Evolutionary conservation across 2,329 filamentous ascomycete genomes (phyloP).

Genomic region (Colletotrichum musicola): DNA sequence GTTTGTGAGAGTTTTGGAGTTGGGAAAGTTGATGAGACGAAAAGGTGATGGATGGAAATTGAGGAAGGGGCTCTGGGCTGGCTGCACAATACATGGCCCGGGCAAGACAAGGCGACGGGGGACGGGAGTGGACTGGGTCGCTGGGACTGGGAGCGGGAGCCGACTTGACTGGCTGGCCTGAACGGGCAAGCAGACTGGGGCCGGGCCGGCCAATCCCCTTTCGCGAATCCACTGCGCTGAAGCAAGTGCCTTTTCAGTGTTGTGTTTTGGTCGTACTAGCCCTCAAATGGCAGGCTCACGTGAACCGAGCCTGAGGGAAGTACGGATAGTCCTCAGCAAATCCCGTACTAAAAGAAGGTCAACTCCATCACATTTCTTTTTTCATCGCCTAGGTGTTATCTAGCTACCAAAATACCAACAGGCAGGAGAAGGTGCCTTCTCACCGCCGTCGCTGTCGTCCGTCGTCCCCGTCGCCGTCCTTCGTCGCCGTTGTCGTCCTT

Average conservation of each 20-base stretch:
- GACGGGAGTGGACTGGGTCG: conserved; percentile 8
- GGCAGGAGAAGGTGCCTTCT: no score
- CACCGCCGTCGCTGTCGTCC: no score
- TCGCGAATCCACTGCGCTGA: conserved; percentile 25
- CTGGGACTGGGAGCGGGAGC: conserved; percentile 30
- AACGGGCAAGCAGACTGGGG: conserved; percentile 27
- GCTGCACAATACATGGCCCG: conserved; percentile 41
- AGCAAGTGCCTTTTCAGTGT: conserved; percentile 21
- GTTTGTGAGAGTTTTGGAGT: conserved; percentile 46
- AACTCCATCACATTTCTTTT: no score
- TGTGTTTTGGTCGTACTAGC: conserved; percentile 36
- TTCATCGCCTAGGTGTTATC: no score
- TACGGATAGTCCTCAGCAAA: not conserved
- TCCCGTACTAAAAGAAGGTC: no score
- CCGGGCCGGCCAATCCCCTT: conserved; percentile 34
- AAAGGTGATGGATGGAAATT: conserved; percentile 49
- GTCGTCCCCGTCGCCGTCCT: no score
- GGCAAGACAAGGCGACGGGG: conserved; percentile 38
- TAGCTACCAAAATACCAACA: no score
- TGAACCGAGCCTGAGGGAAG: conserved; percentile 3
- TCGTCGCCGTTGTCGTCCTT: no score
- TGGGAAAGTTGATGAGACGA: conserved; percentile 49
- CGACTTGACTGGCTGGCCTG: conserved; percentile 33
- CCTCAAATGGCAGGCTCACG: conserved; percentile 39
- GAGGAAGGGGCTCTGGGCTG: conserved; percentile 47